Base-by-base conservation (phyloP, 345 rosid species). In the Barbarea vulgaris region DNA sequence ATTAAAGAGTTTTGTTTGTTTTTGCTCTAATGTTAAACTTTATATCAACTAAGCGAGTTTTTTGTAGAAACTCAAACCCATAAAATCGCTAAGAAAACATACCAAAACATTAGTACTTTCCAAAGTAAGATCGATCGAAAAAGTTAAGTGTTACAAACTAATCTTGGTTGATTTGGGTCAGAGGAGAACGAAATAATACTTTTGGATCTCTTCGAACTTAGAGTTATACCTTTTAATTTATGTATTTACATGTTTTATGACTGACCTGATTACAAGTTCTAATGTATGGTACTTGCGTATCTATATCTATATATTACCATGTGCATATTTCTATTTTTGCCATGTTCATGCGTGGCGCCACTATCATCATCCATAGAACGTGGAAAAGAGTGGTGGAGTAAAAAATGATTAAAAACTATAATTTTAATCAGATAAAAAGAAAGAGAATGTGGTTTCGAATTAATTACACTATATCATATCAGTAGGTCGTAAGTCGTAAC, bases 301-400 rank as follows among this genome's bases (percentile, higher is more conserved):
- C 2, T 8, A n/a, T 4, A 22, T 41, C 11, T 18, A n/a, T 30
- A 63, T 21, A 28, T 27, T 2, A 31, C 25, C 64, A 64, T 73
- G 65, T 65, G 57, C 48, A 44, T 65, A 44, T 5, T 66, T 46
- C 52, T 74, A 74, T 57, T 25, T 47, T 66, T 47, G 79, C 53
- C 62, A 64, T 70, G 48, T 64, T 71, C 61, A 77, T 72, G 56
- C 76, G 77, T 72, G 81, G 77, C 37, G 61, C 30, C 68, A 72
- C 57, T 12, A 37, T 50, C 10, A 71, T 65, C 77, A 77, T 77
- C 55, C 69, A 65, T 50, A 65, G 77, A 67, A 65, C 81, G 77
- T 78, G 81, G 25, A 66, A 51, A 72, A 44, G 63, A 72, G 77
- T 72, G 81, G 73, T 72, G 53, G 69, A 59, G 58, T 66, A 59